These are phyloP conservation scores for Schwanniomyces sp. DNA, from an alignment of 805 yeast species.

Conservation along the genomic window DNA sequence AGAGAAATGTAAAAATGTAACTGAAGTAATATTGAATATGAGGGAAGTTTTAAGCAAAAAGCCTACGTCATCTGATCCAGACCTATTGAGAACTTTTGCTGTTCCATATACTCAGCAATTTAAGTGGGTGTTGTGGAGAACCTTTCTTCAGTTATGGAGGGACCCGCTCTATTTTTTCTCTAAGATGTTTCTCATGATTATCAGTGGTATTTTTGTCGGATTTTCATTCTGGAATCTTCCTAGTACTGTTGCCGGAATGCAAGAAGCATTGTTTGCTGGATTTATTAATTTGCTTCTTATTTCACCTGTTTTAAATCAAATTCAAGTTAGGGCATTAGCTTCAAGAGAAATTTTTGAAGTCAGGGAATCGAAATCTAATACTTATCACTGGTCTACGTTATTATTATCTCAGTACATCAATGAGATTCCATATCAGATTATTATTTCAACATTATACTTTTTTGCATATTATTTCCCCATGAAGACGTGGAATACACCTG, in stretches of 20 bases:
- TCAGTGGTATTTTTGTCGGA: conserved; percentile 42
- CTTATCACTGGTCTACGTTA: conserved; percentile 68
- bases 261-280: conserved; percentile 57
- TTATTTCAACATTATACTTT: conserved; percentile 26
- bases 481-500: conserved; percentile 40
- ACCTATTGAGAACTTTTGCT: conserved; percentile 11
- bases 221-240: conserved; percentile 16
- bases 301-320: conserved; percentile 61
- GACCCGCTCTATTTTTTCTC: conserved; percentile 40
- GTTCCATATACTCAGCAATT: conserved; percentile 15
- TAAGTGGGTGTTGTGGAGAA: conserved; percentile 12
- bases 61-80: conserved; percentile 3
- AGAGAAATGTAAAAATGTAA: conserved; percentile 9
- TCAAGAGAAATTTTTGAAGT: conserved; percentile 66
- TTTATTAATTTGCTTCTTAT: conserved; percentile 57
- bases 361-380: conserved; percentile 68
- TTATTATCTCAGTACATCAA: conserved; percentile 52
- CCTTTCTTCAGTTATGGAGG: conserved; percentile 31
- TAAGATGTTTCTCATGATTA: conserved; percentile 32
- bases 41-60: conserved; percentile 1
- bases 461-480: conserved; percentile 51
- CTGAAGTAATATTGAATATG: conserved; percentile 7
- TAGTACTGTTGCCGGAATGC: conserved; percentile 49
- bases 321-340: conserved; percentile 57
- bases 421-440: conserved; percentile 58